phyloP scores from a whole-genome alignment of 768 basidiomycete genomes.

The Tulasnella sp. region DNA sequence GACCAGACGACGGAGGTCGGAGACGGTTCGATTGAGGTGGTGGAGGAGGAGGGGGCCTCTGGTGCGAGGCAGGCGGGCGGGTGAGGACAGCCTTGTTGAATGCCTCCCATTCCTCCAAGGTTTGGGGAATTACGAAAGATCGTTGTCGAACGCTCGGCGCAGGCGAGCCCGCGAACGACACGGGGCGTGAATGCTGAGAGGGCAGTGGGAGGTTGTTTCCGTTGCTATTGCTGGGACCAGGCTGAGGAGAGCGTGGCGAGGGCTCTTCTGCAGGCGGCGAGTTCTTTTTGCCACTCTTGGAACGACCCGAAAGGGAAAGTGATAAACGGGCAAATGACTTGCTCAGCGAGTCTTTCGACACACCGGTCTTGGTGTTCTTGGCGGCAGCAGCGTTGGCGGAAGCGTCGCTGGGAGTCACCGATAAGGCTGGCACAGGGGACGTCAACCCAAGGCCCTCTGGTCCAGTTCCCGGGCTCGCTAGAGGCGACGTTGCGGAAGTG shows the following conservation, averaged over 20 bases:
- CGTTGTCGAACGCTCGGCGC: neutral
- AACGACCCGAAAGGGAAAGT: slow-evolving; percentile 7
- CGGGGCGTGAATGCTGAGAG: neutral
- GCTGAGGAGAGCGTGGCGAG: neutral
- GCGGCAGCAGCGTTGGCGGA: neutral
- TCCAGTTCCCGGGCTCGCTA: too few species aligned
- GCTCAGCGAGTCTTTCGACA: neutral
- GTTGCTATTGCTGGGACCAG: too few species aligned
- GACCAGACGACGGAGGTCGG: neutral
- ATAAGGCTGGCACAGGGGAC: neutral
- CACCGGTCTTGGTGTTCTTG: neutral
- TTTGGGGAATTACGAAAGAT: slow-evolving; percentile 12
- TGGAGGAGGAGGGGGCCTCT: neutral
- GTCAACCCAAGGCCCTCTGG: neutral
- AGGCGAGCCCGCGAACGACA: neutral
- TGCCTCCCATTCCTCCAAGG: slow-evolving; percentile 27
- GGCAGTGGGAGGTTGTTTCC: too few species aligned
- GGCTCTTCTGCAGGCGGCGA: neutral
- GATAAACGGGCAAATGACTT: slow-evolving; percentile 12
- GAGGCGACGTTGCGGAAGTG: neutral
- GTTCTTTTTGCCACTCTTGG: slow-evolving; percentile 12
- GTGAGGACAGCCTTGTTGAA: slow-evolving; percentile 10
- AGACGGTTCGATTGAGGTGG: neutral
- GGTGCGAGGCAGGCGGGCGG: neutral
- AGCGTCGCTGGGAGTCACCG: neutral